Conservation (phyloP, 345 rosid species). For the Diplotaxis tenuifolia region DNA sequence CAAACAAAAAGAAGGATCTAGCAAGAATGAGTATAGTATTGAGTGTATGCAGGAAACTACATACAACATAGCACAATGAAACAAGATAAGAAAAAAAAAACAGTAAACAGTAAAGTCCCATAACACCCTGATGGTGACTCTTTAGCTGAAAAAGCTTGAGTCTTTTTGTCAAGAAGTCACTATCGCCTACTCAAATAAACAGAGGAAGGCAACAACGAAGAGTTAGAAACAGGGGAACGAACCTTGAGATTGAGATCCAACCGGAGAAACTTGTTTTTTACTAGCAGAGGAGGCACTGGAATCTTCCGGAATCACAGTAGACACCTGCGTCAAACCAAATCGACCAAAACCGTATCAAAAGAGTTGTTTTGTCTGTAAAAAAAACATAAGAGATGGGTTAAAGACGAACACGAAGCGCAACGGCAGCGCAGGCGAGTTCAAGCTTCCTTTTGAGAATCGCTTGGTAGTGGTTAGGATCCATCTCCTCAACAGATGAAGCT, state of each 20-base stretch:
- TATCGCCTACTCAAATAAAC: not conserved
- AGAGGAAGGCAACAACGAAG: not conserved
- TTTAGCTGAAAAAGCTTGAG: not conserved
- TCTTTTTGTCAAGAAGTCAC: not conserved
- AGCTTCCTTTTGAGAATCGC: constrained; percentile 63
- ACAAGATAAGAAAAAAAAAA: not conserved
- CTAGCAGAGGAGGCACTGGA: constrained; percentile 37
- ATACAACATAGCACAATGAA: not conserved
- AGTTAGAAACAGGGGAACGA: not conserved
- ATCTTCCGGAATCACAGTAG: constrained; percentile 49
- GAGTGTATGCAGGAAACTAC: not conserved
- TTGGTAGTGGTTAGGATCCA: constrained; percentile 43
- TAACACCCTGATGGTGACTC: not conserved
- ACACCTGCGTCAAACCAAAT: constrained; percentile 35
- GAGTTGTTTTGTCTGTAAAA: not conserved
- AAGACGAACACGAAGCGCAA: constrained; percentile 24
- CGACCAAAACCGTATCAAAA: not conserved
- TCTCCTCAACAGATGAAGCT: not conserved
- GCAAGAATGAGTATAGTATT: not conserved
- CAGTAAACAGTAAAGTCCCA: not conserved
- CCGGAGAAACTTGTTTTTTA: constrained; percentile 26
- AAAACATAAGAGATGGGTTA: not conserved
- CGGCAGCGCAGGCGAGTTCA: constrained; percentile 69
- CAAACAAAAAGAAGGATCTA: not conserved
- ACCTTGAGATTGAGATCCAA: constrained; percentile 43